Conservation (phyloP, 371 early-diverging fungal genomes). For the Furculomyces boomerangus region DNA sequence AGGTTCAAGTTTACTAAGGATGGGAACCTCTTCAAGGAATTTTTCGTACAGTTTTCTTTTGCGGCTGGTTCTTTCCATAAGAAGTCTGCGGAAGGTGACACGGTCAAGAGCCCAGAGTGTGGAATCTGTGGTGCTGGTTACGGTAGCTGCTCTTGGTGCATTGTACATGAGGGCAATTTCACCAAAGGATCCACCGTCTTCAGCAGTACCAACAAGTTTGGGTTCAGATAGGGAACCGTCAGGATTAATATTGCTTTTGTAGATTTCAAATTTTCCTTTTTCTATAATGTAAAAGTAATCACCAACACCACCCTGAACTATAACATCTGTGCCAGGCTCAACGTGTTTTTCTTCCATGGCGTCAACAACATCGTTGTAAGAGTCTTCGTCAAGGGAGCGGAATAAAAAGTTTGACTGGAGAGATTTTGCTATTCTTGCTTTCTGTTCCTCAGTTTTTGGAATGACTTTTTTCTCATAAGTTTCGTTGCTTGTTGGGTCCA, state of each 20-base stretch:
- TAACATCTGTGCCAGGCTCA: constrained; percentile 50
- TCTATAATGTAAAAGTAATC: constrained; percentile 97
- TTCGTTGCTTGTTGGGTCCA: constrained; percentile 69
- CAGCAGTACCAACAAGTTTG: constrained; percentile 55
- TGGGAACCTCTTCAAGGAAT: constrained; percentile 74
- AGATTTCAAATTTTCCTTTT: constrained; percentile 83
- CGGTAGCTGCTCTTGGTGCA: constrained; percentile 89
- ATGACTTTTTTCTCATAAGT: constrained; percentile 67
- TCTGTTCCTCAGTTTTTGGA: constrained; percentile 70
- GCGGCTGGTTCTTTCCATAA: constrained; percentile 84
- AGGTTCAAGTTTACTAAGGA: constrained; percentile 65
- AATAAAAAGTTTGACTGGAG: constrained; percentile 85
- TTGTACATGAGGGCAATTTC: constrained; percentile 97
- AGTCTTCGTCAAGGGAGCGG: constrained; percentile 85
- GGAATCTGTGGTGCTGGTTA: constrained; percentile 62
- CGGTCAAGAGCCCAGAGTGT: constrained; percentile 92
- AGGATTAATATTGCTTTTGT: constrained; percentile 42
- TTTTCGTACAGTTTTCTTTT: constrained; percentile 86
- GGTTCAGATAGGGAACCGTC: constrained; percentile 18
- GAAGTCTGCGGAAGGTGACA: constrained; percentile 79
- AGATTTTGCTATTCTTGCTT: constrained; percentile 56
- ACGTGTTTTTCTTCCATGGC: constrained; percentile 90
- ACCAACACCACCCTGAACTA: constrained; percentile 90
- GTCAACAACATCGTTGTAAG: constrained; percentile 82
- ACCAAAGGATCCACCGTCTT: constrained; percentile 81